Percentiles rank a stretch among this genome's conserved stretches.
Conservation (phyloP, 2,329 filamentous ascomycete genomes). For the Botrytis porri region DNA sequence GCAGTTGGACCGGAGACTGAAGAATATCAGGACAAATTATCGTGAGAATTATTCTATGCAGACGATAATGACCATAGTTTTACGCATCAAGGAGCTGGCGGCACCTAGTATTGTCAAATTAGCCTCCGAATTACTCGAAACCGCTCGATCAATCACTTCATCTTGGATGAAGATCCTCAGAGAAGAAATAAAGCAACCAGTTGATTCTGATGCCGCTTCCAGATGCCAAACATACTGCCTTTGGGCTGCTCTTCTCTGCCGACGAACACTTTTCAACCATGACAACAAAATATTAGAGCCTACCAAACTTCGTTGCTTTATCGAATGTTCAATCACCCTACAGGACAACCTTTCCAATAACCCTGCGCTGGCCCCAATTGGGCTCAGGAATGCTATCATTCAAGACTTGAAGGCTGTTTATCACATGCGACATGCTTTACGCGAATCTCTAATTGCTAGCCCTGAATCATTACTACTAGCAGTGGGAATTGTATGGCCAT, state of each 20-base stretch:
- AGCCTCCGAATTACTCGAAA: slow-evolving; percentile 39
- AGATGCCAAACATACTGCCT: slow-evolving; percentile 48
- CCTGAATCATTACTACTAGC: slow-evolving; percentile 38
- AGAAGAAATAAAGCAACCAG: slow-evolving; percentile 43
- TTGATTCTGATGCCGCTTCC: slow-evolving; percentile 41
- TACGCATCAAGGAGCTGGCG: slow-evolving; percentile 40
- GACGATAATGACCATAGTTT: slow-evolving; percentile 49
- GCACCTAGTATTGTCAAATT: slow-evolving; percentile 7
- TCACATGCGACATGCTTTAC: slow-evolving; percentile 40
- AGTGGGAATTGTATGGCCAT: slow-evolving; percentile 45
- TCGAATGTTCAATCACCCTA: slow-evolving; percentile 44
- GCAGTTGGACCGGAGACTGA: slow-evolving; percentile 48
- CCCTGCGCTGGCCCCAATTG: slow-evolving; percentile 38
- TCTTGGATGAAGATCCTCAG: slow-evolving; percentile 51
- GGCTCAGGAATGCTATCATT: slow-evolving; percentile 43
- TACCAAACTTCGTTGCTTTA: slow-evolving; percentile 35
- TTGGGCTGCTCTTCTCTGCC: slow-evolving; percentile 55
- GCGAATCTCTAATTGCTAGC: slow-evolving; percentile 37
- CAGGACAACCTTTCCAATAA: slow-evolving; percentile 47
- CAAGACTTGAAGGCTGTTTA: slow-evolving; percentile 48
- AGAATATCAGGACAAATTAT: slow-evolving; percentile 53
- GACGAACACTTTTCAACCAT: slow-evolving; percentile 43
- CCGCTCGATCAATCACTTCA: slow-evolving; percentile 44
- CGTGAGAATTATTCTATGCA: slow-evolving; percentile 59
- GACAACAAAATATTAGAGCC: background rate